Conservation (phyloP, 2,329 filamentous ascomycete genomes). For the Aspergillus thermomutatus region DNA sequence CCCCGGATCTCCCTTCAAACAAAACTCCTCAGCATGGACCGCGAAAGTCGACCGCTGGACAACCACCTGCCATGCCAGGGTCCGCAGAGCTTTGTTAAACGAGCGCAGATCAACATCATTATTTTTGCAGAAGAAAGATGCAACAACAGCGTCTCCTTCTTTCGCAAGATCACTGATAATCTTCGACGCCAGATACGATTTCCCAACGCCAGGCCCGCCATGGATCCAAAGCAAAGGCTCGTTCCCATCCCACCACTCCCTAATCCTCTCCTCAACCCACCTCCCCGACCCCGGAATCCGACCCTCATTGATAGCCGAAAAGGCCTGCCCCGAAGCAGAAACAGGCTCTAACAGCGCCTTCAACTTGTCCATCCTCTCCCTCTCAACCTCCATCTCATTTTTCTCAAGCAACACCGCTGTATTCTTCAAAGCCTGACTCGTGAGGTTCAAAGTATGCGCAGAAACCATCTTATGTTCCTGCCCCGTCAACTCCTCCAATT, state of each 20-base stretch:
- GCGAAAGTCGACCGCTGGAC: conserved; percentile 2
- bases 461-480: conserved; percentile 11
- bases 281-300: background rate
- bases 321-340: background rate
- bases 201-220: conserved; percentile 12
- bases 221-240: conserved; percentile 13
- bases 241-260: background rate
- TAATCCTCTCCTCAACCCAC: conserved; percentile 2
- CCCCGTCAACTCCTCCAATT: conserved; percentile 9
- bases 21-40: conserved; percentile 1
- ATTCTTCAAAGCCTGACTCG: conserved; percentile 2
- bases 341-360: background rate
- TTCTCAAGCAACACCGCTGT: background rate
- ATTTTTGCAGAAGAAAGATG: conserved; percentile 12
- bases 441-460: conserved; percentile 4
- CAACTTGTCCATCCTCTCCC: background rate
- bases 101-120: conserved; percentile 13
- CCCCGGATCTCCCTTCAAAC: conserved; percentile 1
- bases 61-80: conserved; percentile 9
- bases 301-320: background rate
- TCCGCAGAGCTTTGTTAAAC: conserved; percentile 11
- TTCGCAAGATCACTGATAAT: conserved; percentile 7
- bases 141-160: conserved; percentile 5
- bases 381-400: background rate
- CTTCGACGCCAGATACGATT: conserved; percentile 12